phyloP scores from a whole-genome alignment of 2,329 filamentous ascomycete genomes.

The Dissoconium aciculare region DNA sequence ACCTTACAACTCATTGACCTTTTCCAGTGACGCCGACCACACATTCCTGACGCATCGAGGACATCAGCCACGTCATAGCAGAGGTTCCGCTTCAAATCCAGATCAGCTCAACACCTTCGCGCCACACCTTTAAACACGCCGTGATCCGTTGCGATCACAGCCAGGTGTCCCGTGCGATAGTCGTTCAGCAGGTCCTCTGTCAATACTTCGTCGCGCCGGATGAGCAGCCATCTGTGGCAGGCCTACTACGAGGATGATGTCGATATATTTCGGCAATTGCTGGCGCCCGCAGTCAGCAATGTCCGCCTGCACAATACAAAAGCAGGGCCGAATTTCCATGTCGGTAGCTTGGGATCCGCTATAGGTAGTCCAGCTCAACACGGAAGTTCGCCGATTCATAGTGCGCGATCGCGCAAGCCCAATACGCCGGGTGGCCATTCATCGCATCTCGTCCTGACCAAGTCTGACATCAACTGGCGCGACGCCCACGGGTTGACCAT shows the following conservation, averaged over 20 bases:
- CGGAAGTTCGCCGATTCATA: conserved; percentile 30
- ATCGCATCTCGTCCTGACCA: conserved; percentile 34
- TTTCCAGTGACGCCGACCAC: too few species aligned
- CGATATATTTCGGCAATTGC: conserved; percentile 78
- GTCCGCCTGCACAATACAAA: conserved; percentile 35
- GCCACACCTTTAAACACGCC: conserved; percentile 74
- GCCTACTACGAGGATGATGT: conserved; percentile 95
- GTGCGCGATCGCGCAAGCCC: conserved; percentile 23
- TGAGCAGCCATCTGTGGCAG: conserved; percentile 97
- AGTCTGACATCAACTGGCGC: conserved; percentile 67
- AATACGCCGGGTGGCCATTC: conserved; percentile 32
- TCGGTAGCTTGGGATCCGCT: conserved; percentile 16
- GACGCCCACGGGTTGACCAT: conserved; percentile 71
- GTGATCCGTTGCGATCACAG: conserved; percentile 75
- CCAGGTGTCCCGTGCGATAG: conserved; percentile 61
- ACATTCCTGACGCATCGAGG: too few species aligned
- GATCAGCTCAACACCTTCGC: too few species aligned
- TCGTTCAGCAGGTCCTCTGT: conserved; percentile 29
- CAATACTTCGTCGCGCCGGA: conserved; percentile 37
- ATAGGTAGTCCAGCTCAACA: conserved; percentile 31
- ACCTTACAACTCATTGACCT: too few species aligned
- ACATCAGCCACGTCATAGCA: too few species aligned
- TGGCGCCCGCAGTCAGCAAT: conserved; percentile 55
- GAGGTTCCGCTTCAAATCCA: too few species aligned
- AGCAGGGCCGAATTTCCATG: conserved; percentile 20